A percentile compares a stretch with the other conserved stretches of the same genome.
Evolutionary conservation across 1,139 yeast species (phyloP).

Genomic region (Protomyces macrosporus): DNA sequence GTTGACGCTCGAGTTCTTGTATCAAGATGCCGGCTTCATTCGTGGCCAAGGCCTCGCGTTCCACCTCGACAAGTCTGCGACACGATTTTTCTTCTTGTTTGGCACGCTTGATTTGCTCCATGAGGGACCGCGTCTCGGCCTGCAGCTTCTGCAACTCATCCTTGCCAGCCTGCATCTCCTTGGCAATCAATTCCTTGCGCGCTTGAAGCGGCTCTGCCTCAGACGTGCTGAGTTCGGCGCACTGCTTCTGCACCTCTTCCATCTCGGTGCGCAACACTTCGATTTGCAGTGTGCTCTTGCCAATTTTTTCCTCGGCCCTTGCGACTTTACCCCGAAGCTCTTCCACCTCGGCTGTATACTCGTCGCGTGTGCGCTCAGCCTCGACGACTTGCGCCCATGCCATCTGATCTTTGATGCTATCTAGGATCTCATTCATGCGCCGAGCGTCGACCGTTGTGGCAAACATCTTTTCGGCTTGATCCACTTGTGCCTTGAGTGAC

Average conservation of each 20-base stretch:
- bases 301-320: not conserved
- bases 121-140: slow-evolving; percentile 9
- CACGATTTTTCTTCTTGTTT: slow-evolving; percentile 7
- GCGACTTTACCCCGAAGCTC: not conserved
- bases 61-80: slow-evolving; percentile 1
- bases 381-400: slow-evolving; percentile 6
- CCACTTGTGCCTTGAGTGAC: slow-evolving; percentile 11
- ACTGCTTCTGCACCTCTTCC: not conserved
- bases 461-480: slow-evolving; percentile 37
- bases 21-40: slow-evolving; percentile 12
- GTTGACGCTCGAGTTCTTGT: slow-evolving; percentile 28
- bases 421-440: slow-evolving; percentile 20
- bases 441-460: slow-evolving; percentile 39
- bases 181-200: not conserved
- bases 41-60: slow-evolving; percentile 7
- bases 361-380: slow-evolving; percentile 15
- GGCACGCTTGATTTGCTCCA: slow-evolving; percentile 7
- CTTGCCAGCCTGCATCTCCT: slow-evolving; percentile 1
- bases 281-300: not conserved
- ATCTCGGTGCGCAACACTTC: not conserved
- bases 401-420: slow-evolving; percentile 15
- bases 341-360: slow-evolving; percentile 44
- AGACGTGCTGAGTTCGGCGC: not conserved
- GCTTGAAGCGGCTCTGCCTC: slow-evolving; percentile 2
- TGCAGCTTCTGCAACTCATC: slow-evolving; percentile 1